Evolutionary conservation across 345 rosid genomes (phyloP), one percentile per base, ranked within the genome.

Genomic region (Hirschfeldia incana): DNA sequence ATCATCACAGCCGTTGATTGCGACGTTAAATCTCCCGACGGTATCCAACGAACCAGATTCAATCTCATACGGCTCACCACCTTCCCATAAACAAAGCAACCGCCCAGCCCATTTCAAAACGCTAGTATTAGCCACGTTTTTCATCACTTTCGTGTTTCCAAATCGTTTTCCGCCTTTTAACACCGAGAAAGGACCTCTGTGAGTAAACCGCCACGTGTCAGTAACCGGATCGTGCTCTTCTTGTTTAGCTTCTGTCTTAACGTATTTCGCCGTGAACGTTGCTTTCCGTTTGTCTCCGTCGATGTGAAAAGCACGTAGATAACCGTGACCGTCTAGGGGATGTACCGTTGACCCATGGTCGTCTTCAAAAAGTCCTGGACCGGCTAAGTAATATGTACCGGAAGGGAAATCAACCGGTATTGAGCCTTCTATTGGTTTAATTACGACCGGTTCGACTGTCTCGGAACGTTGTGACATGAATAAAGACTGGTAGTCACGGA

Each of bases 291-390:
- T 34, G 28, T 46, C 76, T 7, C 92, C 92, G 62, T 86, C 85
- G 6, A 92, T 68, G 4, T 42, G 70, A 70, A 94, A 94, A 15
- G 97, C 89, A 70, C 97, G 86, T 21, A 94, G 87, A 72, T 94
- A 94, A 2, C 98, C 97, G 8, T 94, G 98, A 11, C 97, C 97
- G 70, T 94, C 98, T 5, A 94, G 67, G 2, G 98, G 98, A 75
- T 92, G 98, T 65, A 94, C 97, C 2, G 94, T 86, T 10, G 98
- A 94, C 12, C 98, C 98, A 6, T 94, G 87, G 69, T 94, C 98
- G 37, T 94, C 98, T 1, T 86, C 64, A 72, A 94, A 94, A 4
- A 94, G 78, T 6, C 98, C 97, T 2, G 97, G 98, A 12, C 98
- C 97, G 51, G 92, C 70, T 5, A 94, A 80, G 83, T 90, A 94